A percentile compares a stretch with the other conserved stretches of the same genome.
Evolutionary conservation across 1,284 basidiomycete genomes (phyloP).

Genomic region (Entoloma clypeatum): DNA sequence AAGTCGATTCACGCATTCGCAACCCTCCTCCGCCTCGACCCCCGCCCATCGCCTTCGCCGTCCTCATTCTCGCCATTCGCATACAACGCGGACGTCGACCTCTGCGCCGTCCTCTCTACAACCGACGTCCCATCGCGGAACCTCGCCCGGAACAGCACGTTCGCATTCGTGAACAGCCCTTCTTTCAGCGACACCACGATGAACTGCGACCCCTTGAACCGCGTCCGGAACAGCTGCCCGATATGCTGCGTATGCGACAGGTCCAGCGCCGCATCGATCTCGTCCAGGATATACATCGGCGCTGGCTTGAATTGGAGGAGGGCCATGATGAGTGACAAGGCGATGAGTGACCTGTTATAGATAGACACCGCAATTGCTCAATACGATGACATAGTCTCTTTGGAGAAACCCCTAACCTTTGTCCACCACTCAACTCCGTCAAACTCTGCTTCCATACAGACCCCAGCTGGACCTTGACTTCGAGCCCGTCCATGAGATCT

Average conservation of each 20-base stretch:
- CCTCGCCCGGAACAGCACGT: slow-evolving; percentile 90
- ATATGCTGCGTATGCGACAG: slow-evolving; percentile 97
- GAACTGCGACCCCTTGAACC: slow-evolving; percentile 98
- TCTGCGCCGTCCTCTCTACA: slow-evolving; percentile 74
- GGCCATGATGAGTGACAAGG: slow-evolving; percentile 96
- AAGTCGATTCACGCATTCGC: slow-evolving; percentile 14
- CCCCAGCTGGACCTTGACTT: slow-evolving; percentile 95
- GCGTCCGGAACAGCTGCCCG: slow-evolving; percentile 90
- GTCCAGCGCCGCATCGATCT: slow-evolving; percentile 96
- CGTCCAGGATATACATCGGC: slow-evolving; percentile 99
- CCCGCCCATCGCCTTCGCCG: slow-evolving; percentile 26
- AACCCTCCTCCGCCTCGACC: slow-evolving; percentile 23
- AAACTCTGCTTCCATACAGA: slow-evolving; percentile 96
- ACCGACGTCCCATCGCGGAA: slow-evolving; percentile 92
- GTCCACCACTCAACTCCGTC: slow-evolving; percentile 96
- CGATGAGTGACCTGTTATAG: slow-evolving; percentile 82
- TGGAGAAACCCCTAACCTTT: slow-evolving; percentile 63
- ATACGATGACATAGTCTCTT: neutral
- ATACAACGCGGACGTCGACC: slow-evolving; percentile 45
- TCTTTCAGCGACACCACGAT: slow-evolving; percentile 98
- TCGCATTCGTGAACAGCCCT: slow-evolving; percentile 96
- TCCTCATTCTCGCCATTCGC: slow-evolving; percentile 24
- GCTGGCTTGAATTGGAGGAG: slow-evolving; percentile 98
- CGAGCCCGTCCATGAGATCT: slow-evolving; percentile 92
- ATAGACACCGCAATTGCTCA: slow-evolving; percentile 1